Evolutionary conservation across 106 monocot genomes (phyloP).

Genomic region (Dactylorhiza incarnata): DNA sequence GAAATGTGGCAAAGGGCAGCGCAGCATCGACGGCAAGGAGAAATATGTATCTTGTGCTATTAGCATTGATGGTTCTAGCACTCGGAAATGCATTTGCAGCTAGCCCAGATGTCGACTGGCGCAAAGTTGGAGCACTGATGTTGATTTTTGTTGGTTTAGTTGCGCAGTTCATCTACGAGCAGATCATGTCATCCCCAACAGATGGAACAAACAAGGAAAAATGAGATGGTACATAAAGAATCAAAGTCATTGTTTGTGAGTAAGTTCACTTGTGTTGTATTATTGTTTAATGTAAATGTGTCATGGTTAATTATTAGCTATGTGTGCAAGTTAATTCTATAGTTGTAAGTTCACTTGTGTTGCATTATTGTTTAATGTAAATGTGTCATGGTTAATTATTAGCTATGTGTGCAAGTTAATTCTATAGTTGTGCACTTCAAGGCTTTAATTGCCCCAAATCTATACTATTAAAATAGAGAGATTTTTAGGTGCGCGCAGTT

Average conservation of each 20-base stretch:
- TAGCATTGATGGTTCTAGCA: conserved; percentile 46
- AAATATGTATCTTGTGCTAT: conserved; percentile 64
- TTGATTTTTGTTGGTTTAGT: conserved; percentile 61
- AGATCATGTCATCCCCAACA: conserved; percentile 32
- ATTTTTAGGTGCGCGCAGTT: conserved; percentile 56
- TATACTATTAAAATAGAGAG: too few species aligned
- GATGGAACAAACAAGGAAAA: conserved; percentile 17
- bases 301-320: neutral
- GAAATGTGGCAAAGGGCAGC: conserved; percentile 20
- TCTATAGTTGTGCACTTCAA: neutral
- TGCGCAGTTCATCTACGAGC: conserved; percentile 64
- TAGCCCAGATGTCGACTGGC: conserved; percentile 46
- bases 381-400: neutral
- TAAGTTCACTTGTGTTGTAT: neutral
- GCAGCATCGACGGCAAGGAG: conserved; percentile 52
- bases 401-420: neutral
- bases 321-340: neutral
- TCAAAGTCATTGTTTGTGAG: neutral
- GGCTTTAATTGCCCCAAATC: too few species aligned
- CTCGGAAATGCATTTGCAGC: conserved; percentile 41
- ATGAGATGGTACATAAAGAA: neutral
- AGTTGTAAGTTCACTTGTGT: neutral
- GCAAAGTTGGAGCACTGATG: conserved; percentile 41
- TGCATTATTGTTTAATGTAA: neutral
- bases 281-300: neutral